Evolutionary conservation across 148 eudicot species (phyloP), one percentile per base, ranked within the genome.

Genomic region (Rhododendron simsii): DNA sequence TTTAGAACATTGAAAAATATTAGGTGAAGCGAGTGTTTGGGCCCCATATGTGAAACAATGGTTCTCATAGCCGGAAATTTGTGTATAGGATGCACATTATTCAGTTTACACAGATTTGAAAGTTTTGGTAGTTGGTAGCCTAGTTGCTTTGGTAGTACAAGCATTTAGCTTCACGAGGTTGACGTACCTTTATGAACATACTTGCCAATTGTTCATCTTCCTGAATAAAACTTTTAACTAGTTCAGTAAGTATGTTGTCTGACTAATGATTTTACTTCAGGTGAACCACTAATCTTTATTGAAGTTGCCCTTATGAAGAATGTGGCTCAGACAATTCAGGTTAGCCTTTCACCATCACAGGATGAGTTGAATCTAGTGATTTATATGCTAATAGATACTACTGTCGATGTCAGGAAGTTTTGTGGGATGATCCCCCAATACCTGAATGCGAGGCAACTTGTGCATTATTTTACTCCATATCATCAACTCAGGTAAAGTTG

Each of bases 281-380:
- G 98, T 78, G 99, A 98, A 88, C 99, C 99, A 74, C 92, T 98
- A 86, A 98, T 98, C 80, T 98, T 98, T 87, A 98, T 98, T 89
- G 98, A 98, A 94, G 99, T 94, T 88, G 98, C 99, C 84, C 93
- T 98, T 69, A 50, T 92, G 90, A 95, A 91, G 91, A 85, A 93
- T 84, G 92, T 94, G 86, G 98, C 98, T 63, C 89, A 88, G 87
- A 93, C 93, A 37, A 98, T 98, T 88, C 99, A 97, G 95, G 99
- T 95, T 78, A 86, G 76, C 76, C 76, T 41, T 30, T 71, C 41
- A 35, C 18, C 39, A 26, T 71, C 35, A 7, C 20, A 30, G 9
- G 41, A 30, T 71, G 76, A 30, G 39, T 71, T 30, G 76, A 71
- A 14, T 71, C 39, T 48, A 59, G 39, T 21, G 14, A 39, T 50